phyloP scores from a whole-genome alignment of 1,284 basidiomycete species.

The Naganishia cerealis region DNA sequence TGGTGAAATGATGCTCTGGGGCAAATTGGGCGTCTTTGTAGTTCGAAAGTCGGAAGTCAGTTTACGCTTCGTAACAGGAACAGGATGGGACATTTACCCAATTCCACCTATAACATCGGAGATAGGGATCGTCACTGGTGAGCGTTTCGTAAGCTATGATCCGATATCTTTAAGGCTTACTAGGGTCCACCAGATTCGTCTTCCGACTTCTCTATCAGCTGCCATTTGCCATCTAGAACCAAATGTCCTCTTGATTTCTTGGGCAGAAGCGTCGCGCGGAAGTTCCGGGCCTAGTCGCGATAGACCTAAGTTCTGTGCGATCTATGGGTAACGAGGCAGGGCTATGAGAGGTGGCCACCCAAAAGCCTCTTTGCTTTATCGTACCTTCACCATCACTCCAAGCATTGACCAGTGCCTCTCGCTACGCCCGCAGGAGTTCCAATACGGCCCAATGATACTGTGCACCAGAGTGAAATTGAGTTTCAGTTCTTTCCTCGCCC shows the following conservation, averaged over 20 bases:
- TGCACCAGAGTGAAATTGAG: not conserved
- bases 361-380: not conserved
- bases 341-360: not conserved
- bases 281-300: slow-evolving; percentile 7
- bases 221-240: slow-evolving; percentile 14
- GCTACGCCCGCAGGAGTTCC: slow-evolving; percentile 14
- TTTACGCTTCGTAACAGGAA: not conserved
- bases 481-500: not conserved
- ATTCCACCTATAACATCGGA: not conserved
- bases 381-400: slow-evolving; percentile 10
- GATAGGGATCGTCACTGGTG: not conserved
- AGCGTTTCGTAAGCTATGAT: not conserved
- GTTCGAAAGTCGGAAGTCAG: not conserved
- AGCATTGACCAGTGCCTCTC: slow-evolving; percentile 13
- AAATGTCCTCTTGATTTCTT: not conserved
- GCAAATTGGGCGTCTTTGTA: slow-evolving; percentile 5
- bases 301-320: slow-evolving; percentile 20
- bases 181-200: slow-evolving; percentile 25
- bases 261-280: not conserved
- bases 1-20: slow-evolving; percentile 23
- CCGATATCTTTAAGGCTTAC: not conserved
- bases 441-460: slow-evolving; percentile 25
- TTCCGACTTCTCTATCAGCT: slow-evolving; percentile 15
- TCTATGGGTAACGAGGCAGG: not conserved
- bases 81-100: not conserved